phyloP scores from a whole-genome alignment of 805 yeast genomes.

The Sugiyamaella marilandica region DNA sequence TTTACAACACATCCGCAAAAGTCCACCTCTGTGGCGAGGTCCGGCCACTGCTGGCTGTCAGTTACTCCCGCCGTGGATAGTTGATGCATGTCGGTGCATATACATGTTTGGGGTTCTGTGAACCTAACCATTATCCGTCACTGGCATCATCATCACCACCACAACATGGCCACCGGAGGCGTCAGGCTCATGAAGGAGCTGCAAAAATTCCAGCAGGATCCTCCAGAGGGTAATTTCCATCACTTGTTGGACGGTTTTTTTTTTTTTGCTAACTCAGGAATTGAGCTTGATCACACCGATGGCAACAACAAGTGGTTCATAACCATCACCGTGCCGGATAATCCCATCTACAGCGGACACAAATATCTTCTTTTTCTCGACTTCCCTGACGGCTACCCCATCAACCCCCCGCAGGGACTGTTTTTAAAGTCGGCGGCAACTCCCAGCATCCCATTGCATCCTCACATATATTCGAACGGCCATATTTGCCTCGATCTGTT shows the following conservation, averaged over 20 bases:
- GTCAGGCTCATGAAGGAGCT: slow-evolving; percentile 19
- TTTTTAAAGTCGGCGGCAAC: slow-evolving; percentile 35
- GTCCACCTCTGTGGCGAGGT: no score
- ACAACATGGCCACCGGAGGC: neutral
- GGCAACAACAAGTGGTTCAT: slow-evolving; percentile 33
- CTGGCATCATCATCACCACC: slow-evolving; percentile 1
- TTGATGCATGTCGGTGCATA: no score
- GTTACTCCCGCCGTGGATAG: no score
- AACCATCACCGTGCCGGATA: slow-evolving; percentile 37
- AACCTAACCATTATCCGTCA: neutral
- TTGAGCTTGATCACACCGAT: slow-evolving; percentile 32
- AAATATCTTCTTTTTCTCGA: slow-evolving; percentile 42
- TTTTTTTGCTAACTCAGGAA: slow-evolving; percentile 19
- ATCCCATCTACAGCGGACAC: slow-evolving; percentile 36
- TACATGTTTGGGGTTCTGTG: neutral
- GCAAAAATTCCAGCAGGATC: slow-evolving; percentile 7
- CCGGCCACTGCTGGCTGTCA: no score
- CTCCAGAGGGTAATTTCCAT: slow-evolving; percentile 13
- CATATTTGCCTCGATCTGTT: slow-evolving; percentile 67
- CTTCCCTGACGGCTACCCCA: slow-evolving; percentile 49
- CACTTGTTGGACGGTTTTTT: neutral
- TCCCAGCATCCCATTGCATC: slow-evolving; percentile 56
- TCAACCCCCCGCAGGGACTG: slow-evolving; percentile 52
- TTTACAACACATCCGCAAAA: no score
- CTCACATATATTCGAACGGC: slow-evolving; percentile 71